Evolutionary conservation across 106 monocot genomes (phyloP).

Genomic region (Apostasia shenzhenica): DNA sequence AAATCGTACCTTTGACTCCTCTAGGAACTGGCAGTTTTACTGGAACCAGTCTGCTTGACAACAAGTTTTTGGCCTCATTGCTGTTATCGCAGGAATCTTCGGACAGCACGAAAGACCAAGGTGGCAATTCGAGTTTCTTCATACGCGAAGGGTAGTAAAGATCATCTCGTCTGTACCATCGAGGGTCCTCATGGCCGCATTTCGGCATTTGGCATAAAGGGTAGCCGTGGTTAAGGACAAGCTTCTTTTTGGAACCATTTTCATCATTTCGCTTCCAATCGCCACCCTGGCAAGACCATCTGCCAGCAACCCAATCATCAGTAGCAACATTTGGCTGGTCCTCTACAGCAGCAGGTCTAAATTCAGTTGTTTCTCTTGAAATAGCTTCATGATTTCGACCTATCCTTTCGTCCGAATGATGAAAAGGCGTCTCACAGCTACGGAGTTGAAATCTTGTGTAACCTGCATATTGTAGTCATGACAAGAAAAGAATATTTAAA

Average conservation of each 20-base stretch:
- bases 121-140: slow-evolving; percentile 70
- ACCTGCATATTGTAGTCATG: slow-evolving; percentile 23
- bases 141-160: slow-evolving; percentile 44
- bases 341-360: slow-evolving; percentile 23
- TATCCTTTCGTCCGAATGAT: slow-evolving; percentile 34
- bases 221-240: slow-evolving; percentile 79
- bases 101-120: slow-evolving; percentile 71
- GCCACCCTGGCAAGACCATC: slow-evolving; percentile 92
- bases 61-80: slow-evolving; percentile 42
- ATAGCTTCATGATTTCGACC: slow-evolving; percentile 20
- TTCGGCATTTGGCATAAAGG: slow-evolving; percentile 87
- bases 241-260: slow-evolving; percentile 50
- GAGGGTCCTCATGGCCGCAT: slow-evolving; percentile 72
- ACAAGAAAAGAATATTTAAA: background rate
- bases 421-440: slow-evolving; percentile 20
- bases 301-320: slow-evolving; percentile 59
- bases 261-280: slow-evolving; percentile 99
- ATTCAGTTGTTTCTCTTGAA: slow-evolving; percentile 37
- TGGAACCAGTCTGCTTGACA: slow-evolving; percentile 21
- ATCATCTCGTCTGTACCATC: slow-evolving; percentile 59
- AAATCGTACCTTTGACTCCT: slow-evolving; percentile 69
- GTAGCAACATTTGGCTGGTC: slow-evolving; percentile 18
- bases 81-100: slow-evolving; percentile 64
- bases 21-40: slow-evolving; percentile 31
- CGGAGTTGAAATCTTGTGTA: slow-evolving; percentile 43